Evolutionary conservation across 441 rosid genomes (phyloP).

Genomic region (Raphanus hybrid): DNA sequence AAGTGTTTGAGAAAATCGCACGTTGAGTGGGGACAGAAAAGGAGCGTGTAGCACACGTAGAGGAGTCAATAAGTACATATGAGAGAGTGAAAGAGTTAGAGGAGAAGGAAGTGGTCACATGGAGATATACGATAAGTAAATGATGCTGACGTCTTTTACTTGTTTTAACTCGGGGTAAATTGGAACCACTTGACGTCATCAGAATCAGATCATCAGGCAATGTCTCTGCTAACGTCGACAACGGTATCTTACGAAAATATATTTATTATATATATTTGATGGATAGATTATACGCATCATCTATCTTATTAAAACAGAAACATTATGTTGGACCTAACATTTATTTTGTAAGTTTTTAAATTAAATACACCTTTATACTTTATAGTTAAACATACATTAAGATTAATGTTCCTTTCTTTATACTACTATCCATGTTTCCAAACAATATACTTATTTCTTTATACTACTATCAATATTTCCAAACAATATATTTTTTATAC

Average conservation of each 20-base stretch:
- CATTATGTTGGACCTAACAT: too few species aligned
- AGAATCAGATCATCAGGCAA: constrained; percentile 33
- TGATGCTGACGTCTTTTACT: constrained; percentile 39
- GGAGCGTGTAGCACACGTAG: constrained; percentile 37
- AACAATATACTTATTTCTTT: too few species aligned
- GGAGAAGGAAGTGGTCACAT: constrained; percentile 32
- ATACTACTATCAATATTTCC: too few species aligned
- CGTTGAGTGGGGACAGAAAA: not conserved
- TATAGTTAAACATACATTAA: too few species aligned
- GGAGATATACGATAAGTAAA: constrained; percentile 21
- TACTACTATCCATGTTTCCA: too few species aligned
- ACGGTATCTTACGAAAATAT: constrained; percentile 30
- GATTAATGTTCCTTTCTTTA: too few species aligned
- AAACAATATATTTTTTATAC: too few species aligned
- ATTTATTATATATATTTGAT: not conserved
- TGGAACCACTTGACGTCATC: constrained; percentile 41
- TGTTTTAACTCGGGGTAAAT: constrained; percentile 25
- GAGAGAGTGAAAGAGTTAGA: constrained; percentile 14
- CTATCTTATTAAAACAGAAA: too few species aligned
- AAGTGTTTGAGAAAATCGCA: not conserved
- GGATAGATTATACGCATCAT: too few species aligned
- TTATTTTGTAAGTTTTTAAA: too few species aligned
- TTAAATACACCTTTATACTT: too few species aligned
- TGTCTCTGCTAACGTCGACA: constrained; percentile 40
- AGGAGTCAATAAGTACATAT: not conserved